Evolutionary conservation across 2,329 filamentous ascomycete species (phyloP).

Genomic region (Calonectria pseudoreteaudii): DNA sequence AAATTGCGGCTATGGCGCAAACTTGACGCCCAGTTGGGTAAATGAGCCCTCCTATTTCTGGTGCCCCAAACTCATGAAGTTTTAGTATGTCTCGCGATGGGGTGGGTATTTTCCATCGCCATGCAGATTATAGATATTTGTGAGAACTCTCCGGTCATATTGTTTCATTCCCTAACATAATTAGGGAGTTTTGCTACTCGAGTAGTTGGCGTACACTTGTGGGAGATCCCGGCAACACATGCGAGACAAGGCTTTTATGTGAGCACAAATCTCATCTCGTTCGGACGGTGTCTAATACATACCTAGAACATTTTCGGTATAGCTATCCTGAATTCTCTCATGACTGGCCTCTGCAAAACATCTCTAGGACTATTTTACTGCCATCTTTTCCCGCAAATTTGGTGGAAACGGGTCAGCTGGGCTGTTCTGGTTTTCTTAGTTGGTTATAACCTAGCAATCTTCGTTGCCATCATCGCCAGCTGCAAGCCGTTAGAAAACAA

Average conservation of each 20-base stretch:
- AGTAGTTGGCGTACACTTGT: slow-evolving; percentile 28
- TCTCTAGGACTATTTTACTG: background rate
- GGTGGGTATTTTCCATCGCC: background rate
- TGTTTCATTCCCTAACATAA: background rate
- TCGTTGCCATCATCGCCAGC: slow-evolving; percentile 47
- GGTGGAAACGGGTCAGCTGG: background rate
- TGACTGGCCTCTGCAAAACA: background rate
- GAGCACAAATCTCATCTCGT: slow-evolving; percentile 11
- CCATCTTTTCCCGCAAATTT: background rate
- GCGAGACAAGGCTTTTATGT: slow-evolving; percentile 14
- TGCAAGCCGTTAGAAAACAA: slow-evolving; percentile 4
- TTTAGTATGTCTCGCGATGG: slow-evolving; percentile 2
- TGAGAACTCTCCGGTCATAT: background rate
- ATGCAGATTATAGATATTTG: slow-evolving; percentile 1
- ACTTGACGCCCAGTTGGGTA: slow-evolving; percentile 7
- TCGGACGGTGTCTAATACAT: slow-evolving; percentile 22
- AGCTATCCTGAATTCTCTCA: slow-evolving; percentile 46
- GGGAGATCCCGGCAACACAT: slow-evolving; percentile 30
- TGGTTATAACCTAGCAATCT: slow-evolving; percentile 29
- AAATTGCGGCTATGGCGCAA: slow-evolving; percentile 21
- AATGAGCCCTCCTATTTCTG: background rate
- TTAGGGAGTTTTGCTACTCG: slow-evolving; percentile 20
- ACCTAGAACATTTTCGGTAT: slow-evolving; percentile 43
- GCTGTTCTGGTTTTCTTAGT: background rate
- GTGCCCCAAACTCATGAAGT: background rate